Evolutionary conservation across 164 flowering plant species (phyloP).

Genomic region (Platanus orientalis): DNA sequence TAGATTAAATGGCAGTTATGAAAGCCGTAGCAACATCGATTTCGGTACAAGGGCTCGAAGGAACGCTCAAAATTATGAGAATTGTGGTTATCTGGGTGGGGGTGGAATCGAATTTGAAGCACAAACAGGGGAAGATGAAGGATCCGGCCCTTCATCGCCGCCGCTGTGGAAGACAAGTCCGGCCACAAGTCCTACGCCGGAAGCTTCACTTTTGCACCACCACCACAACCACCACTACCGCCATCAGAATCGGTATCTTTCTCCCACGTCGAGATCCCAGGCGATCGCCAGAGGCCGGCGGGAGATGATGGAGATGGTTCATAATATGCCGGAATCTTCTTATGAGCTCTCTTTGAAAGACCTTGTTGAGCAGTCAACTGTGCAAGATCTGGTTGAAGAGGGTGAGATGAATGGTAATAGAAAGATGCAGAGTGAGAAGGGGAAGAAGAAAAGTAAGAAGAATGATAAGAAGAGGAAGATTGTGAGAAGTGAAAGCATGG

Average conservation of each 20-base stretch:
- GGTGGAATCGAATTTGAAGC: constrained; percentile 19
- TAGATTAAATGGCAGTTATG: neutral
- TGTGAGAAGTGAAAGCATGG: constrained; percentile 35
- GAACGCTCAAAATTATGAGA: neutral
- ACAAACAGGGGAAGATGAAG: constrained; percentile 19
- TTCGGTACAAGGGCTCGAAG: neutral
- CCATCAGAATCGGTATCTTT: no score
- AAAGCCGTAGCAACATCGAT: neutral
- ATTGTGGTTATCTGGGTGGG: neutral
- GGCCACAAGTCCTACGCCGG: constrained; percentile 13
- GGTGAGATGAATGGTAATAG: neutral
- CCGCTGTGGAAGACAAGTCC: constrained; percentile 42
- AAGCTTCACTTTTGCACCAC: constrained; percentile 26
- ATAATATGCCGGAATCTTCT: constrained; percentile 57
- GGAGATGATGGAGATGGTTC: constrained; percentile 75
- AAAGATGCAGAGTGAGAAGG: constrained; percentile 4
- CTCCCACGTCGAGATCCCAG: constrained; percentile 30
- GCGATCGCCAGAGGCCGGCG: constrained; percentile 53
- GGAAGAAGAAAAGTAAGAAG: constrained; percentile 16
- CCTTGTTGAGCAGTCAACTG: constrained; percentile 44
- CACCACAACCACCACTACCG: constrained; percentile 7
- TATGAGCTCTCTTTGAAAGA: constrained; percentile 76
- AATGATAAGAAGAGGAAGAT: constrained; percentile 8
- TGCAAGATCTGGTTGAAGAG: constrained; percentile 3
- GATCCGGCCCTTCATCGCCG: constrained; percentile 33